Evolutionary conservation across 2,329 filamentous ascomycete species (phyloP), one percentile per base, ranked within the genome.

Genomic region (Thelonectria discophora): DNA sequence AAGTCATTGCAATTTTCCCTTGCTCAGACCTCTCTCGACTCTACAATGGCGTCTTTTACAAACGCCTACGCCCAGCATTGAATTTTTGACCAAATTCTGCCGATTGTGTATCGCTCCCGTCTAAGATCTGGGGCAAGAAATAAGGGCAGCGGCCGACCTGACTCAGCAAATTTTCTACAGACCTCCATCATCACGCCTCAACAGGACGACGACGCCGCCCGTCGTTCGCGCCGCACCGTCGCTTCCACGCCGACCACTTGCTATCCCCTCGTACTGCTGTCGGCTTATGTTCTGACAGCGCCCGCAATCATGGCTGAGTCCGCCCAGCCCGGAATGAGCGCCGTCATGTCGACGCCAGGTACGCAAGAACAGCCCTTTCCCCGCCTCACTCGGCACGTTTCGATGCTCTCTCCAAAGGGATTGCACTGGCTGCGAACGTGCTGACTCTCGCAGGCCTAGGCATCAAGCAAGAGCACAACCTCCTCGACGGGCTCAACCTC

Each of bases 101-200:
- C 63, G 60, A 51, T 78, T 79, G 77, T 79, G 77, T 79, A 79
- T 79, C 77, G 69, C 66, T 60, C 59, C 65, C 68, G 69, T 67
- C 73, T 71, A 70, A 74, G 69, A 72, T 74, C 72, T 73, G 76
- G 76, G 76, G 76, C 76, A 77, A 69, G 74, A 75, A 76, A 76
- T 77, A 76, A 78, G 75, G 76, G 76, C 76, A 78, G 65, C 64
- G 70, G 55, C 57, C 57, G 60, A 71, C 69, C 76, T 78, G 71
- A 77, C 69, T 78, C 76, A 77, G 77, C 78, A 79, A 78, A 78
- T 75, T 79, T 78, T 79, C 75, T 77, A 73, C 74, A 67, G 70
- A 72, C 74, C 70, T 66, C 69, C 74, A 70, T 70, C 70, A 72
- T 69, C 68, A 69, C 64, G 68, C 66, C 62, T 59, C 58, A 49